Conservation (phyloP, 306 rosid species). For the Quercus alba region DNA sequence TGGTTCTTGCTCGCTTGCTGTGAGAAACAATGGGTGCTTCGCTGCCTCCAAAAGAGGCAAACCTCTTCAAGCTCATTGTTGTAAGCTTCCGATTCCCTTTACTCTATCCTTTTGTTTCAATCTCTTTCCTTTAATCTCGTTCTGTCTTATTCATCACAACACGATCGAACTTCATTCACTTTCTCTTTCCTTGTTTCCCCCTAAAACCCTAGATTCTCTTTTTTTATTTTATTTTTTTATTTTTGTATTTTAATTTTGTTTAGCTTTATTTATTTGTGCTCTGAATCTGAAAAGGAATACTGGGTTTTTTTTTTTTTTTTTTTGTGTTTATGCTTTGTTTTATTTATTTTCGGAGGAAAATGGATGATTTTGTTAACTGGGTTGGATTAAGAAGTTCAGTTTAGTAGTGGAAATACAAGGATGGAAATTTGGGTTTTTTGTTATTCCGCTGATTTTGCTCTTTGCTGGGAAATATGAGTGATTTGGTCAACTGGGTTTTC, state of each 20-base stretch:
- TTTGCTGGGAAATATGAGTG: background rate
- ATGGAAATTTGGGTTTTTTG: background rate
- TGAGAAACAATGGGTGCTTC: slow-evolving; percentile 81
- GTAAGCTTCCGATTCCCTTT: slow-evolving; percentile 57
- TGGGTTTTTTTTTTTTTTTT: background rate
- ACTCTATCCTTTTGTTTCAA: background rate
- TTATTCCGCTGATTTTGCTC: background rate
- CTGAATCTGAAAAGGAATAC: slow-evolving; percentile 9
- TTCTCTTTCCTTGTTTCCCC: slow-evolving; percentile 3
- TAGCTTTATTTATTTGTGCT: background rate
- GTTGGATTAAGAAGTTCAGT: background rate
- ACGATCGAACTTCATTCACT: slow-evolving; percentile 29
- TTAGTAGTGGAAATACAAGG: background rate
- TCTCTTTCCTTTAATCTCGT: background rate
- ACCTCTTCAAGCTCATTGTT: slow-evolving; percentile 98
- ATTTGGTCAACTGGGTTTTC: background rate
- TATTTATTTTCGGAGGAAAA: background rate
- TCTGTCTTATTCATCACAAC: slow-evolving; percentile 3
- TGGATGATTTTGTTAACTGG: background rate
- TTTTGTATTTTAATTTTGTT: background rate
- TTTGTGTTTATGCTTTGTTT: background rate
- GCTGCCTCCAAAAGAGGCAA: slow-evolving; percentile 87
- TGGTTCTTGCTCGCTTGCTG: background rate
- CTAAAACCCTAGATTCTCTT: slow-evolving; percentile 52
- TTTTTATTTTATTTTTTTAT: background rate